Base-by-base conservation (phyloP, 1,284 basidiomycete genomes). In the Tilletia indica region DNA sequence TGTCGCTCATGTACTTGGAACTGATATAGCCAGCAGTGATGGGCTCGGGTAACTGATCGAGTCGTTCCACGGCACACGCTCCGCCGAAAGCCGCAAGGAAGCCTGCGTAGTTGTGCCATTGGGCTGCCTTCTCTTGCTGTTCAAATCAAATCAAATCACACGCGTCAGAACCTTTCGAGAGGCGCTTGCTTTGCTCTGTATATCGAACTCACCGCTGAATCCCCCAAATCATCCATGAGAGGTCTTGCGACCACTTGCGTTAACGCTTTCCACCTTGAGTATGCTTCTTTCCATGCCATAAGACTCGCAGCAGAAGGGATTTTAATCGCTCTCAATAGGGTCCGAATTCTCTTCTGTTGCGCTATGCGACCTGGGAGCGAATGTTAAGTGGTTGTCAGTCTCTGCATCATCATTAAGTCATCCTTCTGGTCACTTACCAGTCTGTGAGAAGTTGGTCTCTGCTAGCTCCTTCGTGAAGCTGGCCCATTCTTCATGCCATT, bases 51-150 rank as follows among this genome's bases (percentile, higher is more conserved):
- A 72, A 56, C 68, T 75, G 79, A 0, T 73, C 74, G 36, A 51
- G 70, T 36, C 64, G 61, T 47, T 89, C 71, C 38, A 87, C 86
- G 14, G 89, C 85, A 74, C 91, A 92, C 4, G 89, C 87, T 2
- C 90, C 90, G 49, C 91, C 90, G 36, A 92, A 89, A 0, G 92
- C 89, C 19, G 92, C 89, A 56, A 96, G 85, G 84, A 92, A 93
- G 38, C 93, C 86, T 0, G 92, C 91, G 31, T 93, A 86, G 83
- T 96, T 94, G 80, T 93, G 91, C 94, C 94, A 97, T 77, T 93
- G 79, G 1, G 78, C 79, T 2, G 80, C 80, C 71, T 78, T 80
- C 45, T 80, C 78, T 68, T 80, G 78, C 61, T 64, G 61, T 64
- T 3, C 6, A 58, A 2, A 34, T 5, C 1, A 25, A 58, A 31